Evolutionary conservation across 768 basidiomycete genomes (phyloP), one percentile per base, ranked within the genome.

Genomic region (Rubroboletus pulcherrimus): DNA sequence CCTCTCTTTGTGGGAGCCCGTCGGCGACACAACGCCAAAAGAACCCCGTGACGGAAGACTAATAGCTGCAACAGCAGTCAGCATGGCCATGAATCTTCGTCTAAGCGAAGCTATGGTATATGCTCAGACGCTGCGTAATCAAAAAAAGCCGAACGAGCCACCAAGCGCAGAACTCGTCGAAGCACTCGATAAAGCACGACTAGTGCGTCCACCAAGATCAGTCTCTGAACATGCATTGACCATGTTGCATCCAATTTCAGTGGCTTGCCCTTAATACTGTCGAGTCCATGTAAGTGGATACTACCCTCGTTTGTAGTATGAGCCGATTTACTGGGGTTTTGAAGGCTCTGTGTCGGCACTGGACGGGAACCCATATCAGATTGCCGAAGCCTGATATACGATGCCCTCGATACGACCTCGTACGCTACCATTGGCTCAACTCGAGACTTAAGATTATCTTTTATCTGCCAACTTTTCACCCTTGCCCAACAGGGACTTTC

Each of bases 41-140:
- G 64, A 67, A 51, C 68, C 65, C 39, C 71, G 72, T 5, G 79
- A 79, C 30, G 75, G 71, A 29, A 72, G 76, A 39, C 51, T 78
- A 41, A 69, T 74, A 37, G 74, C 71, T 9, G 67, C 76, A 15
- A 70, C 70, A 2, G 79, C 79, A 12, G 72, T 80, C 29, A 75
- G 72, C 46, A 78, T 78, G 75, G 78, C 77, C 21, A 77, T 75
- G 63, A 77, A 76, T 58, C 60, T 80, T 48, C 73, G 71, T 29
- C 65, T 79, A 5, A 69, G 72, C 46, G 65, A 72, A 47, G 75
- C 73, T 8, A 72, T 75, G 54, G 59, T 67, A 21, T 67, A 72
- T 50, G 70, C 64, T 21, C 63, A 57, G 34, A 63, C 54, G 4
- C 65, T 77, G 42, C 65, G 71, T 24, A 61, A 57, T 35, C 62